Base-by-base conservation (phyloP, 345 rosid species). In the Conringia planisiliqua region DNA sequence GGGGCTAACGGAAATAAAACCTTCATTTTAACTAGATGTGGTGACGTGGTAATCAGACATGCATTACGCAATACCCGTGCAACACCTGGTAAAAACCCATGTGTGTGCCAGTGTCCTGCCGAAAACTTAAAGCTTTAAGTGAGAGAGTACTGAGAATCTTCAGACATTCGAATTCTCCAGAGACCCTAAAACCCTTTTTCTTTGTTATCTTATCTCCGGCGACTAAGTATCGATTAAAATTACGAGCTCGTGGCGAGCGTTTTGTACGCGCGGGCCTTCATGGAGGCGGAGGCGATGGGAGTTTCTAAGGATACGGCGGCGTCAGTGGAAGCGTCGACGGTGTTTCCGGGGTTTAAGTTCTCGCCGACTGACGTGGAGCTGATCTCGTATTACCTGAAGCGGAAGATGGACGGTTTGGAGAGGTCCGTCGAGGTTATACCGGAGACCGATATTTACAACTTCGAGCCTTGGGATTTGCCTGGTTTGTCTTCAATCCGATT, bases 401-500 rank as follows among this genome's bases (percentile, higher is more conserved):
- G 85, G 85, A 93, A 91, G 91, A 62, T 88, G 68, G 91, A 91
- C 5, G 97, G 98, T 4, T 62, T 66, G 6, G 95, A 88, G 42
- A 80, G 78, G 51, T 84, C 88, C 66, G 89, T 88, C 0, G 96
- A 87, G 79, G 84, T 91, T 57, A 87, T 93, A 74, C 26, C 93
- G 4, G 87, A 88, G 51, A 69, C 84, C 30, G 96, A 89, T 9
- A 83, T 93, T 68, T 89, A 89, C 79, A 82, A 75, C 39, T 57
- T 79, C 46, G 97, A 91, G 83, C 96, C 98, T 1, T 89, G 98
- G 96, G 96, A 91, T 75, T 84, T 94, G 33, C 98, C 96, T 17
- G 96, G 97, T 93, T 40, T 0, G 74, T 22, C 52, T 55, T 62
- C 42, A 3, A 17, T 16, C 14, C 27, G 30, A 13, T 36, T 52